Evolutionary conservation across 2,329 filamentous ascomycete species (phyloP).

Genomic region (Tolypocladium guangdongense): DNA sequence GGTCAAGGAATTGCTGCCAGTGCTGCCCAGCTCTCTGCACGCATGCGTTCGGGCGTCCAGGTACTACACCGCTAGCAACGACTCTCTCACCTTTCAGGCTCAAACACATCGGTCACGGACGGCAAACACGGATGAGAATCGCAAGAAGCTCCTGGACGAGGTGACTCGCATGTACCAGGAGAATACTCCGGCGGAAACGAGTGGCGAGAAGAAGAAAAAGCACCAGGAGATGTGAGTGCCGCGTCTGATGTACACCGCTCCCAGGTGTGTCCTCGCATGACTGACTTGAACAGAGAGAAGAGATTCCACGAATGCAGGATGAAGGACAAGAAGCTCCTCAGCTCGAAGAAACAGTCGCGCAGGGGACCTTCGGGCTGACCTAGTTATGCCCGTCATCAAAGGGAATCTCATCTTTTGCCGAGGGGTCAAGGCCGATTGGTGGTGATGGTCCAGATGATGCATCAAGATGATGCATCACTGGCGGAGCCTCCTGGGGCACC

Average conservation of each 20-base stretch:
- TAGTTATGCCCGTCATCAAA: no score
- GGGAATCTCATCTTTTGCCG: background rate
- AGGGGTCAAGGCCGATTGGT: no score
- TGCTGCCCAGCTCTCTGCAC: constrained; percentile 38
- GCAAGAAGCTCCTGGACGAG: constrained; percentile 36
- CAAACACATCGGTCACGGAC: constrained; percentile 42
- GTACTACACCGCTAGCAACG: constrained; percentile 40
- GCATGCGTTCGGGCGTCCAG: constrained; percentile 35
- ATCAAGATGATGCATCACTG: no score
- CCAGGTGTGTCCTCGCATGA: background rate
- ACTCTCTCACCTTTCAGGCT: constrained; percentile 43
- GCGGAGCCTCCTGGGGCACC: no score
- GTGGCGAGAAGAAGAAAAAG: constrained; percentile 35
- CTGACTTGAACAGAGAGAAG: constrained; percentile 29
- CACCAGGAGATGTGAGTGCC: constrained; percentile 32
- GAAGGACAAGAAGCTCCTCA: constrained; percentile 35
- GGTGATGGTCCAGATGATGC: no score
- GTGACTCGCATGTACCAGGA: constrained; percentile 35
- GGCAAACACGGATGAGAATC: constrained; percentile 43
- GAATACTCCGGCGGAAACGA: constrained; percentile 35
- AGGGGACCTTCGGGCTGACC: constrained; percentile 22
- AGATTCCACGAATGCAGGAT: constrained; percentile 33
- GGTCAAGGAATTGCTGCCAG: constrained; percentile 31
- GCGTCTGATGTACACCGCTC: background rate
- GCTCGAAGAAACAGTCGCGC: constrained; percentile 38